Base-by-base conservation (phyloP, 768 basidiomycete species). In the Tricholoma hemisulphureum region DNA sequence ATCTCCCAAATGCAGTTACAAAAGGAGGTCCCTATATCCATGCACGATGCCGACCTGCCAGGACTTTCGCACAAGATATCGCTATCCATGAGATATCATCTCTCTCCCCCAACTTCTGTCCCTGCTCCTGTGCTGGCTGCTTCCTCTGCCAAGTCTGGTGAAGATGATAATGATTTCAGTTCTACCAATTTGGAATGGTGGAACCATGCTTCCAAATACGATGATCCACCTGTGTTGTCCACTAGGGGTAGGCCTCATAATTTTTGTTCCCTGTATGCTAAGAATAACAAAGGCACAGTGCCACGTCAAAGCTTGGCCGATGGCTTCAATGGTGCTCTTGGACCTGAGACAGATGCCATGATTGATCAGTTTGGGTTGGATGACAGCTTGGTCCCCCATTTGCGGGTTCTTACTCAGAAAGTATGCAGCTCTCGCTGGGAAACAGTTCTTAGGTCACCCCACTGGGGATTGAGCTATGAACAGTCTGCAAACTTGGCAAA, bases 391-490 rank as follows among this genome's bases (percentile, higher is more conserved):
- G 35, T 58, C 37, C 35, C 49, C 21, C 26, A 21, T 21, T 45
- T 58, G 14, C 32, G 32, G 2, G 43, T 24, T 11, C 48, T 61
- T 5, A 49, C 32, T 2, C 3, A 18, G 11, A 53, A 34, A 16
- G 43, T 54, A 20, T 9, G 41, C 21, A 61, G 53, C 28, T 51
- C 51, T 23, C 10, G 46, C 41, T 61, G 57, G 60, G 48, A 58
- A 16, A n/a, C 39, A 3, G 34, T 23, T 7, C 43, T 59, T 21
- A 31, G 45, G 31, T 55, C 20, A 10, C 34, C 8, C 4, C 1
- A 49, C 1, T 55, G 58, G 58, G 58, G 58, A n/a, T 52, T 58
- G 16, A 58, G 23, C 24, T 56, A 50, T 48, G 46, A 59, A 48
- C 58, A 59, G 20, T 32, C 55, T 5, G 35, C 41, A 13, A 56